phyloP scores from a whole-genome alignment of 768 basidiomycete species.

The Lenzites betulinus region DNA sequence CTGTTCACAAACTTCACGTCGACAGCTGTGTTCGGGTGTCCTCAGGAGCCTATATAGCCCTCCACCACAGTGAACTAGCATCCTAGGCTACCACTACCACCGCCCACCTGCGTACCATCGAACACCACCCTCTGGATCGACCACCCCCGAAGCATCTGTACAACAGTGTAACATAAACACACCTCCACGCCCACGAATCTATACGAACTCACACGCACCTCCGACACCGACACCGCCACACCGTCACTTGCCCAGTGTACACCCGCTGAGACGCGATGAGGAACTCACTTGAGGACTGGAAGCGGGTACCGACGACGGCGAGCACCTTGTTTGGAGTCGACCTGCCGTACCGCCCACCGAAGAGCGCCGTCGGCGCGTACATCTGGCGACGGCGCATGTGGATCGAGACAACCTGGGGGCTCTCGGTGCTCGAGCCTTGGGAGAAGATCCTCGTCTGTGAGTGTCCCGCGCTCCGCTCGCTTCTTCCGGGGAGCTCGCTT shows the following conservation, averaged over 20 bases:
- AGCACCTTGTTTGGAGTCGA: conserved; percentile 28
- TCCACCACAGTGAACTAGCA: background rate
- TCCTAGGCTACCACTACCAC: background rate
- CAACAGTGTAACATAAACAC: background rate
- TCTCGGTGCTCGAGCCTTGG: conserved; percentile 67
- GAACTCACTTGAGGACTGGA: conserved; percentile 26
- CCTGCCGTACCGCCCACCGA: conserved; percentile 33
- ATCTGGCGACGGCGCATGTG: conserved; percentile 57
- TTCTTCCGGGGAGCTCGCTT: background rate
- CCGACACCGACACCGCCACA: background rate
- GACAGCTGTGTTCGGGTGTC: background rate
- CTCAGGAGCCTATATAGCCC: conserved; percentile 2
- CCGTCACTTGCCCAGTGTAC: background rate
- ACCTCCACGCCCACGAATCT: background rate
- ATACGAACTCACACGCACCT: background rate
- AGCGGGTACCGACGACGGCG: conserved; percentile 21
- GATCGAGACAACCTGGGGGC: conserved; percentile 60
- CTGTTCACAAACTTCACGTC: conserved; percentile 8
- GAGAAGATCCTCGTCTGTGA: conserved; percentile 62
- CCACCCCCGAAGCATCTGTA: no score
- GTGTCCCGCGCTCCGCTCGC: conserved; percentile 36
- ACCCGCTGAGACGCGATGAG: conserved; percentile 11
- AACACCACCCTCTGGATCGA: background rate
- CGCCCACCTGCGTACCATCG: background rate
- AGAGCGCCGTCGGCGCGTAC: conserved; percentile 23